Base-by-base conservation (phyloP, 306 rosid species). In the Carpinus fangiana region DNA sequence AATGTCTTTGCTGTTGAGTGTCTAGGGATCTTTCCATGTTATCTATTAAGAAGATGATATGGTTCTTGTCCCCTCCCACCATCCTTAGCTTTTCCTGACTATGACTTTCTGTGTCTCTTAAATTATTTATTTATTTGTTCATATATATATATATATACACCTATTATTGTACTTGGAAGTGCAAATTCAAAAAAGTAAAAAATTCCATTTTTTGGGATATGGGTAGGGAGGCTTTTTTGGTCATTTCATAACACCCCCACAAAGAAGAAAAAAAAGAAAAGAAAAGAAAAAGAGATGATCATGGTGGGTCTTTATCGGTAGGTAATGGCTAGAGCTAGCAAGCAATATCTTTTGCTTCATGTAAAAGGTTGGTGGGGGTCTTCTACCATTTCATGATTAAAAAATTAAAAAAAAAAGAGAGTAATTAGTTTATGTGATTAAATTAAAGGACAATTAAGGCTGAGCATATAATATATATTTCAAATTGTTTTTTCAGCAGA, bases 21-120 rank as follows among this genome's bases (percentile, higher is more conserved):
- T 74, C 73, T 79, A 69, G 81, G 88, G 86, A 91, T 89, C 89
- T 86, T 86, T 79, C 78, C 96, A 89, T 87, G 92, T 92, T 88
- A 82, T 82, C 71, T 83, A 73, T 77, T 77, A 57, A 71, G 61
- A 74, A 79, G 53, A 86, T 43, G 73, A 74, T 71, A 23, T 82
- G 76, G 72, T 84, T 86, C 81, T 83, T 90, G 90, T 90, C 86
- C 78, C 88, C 90, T 80, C 82, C 45, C 74, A 51, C 53, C 9
- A 12, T 74, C 4, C 12, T 65, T n/a, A n/a, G n/a, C n/a, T n/a
- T 20, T 56, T 16, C 8, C 64, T 6, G 14, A 67, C 51, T 9
- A 18, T 31, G 51, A 67, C 12, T 23, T 43, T 46, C 7, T 50
- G 18, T 55, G 28, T 13, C 17, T 62, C 50, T 20, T 47, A 7